Conservation (phyloP, 768 basidiomycete genomes). For the Ephemerocybe angulata region DNA sequence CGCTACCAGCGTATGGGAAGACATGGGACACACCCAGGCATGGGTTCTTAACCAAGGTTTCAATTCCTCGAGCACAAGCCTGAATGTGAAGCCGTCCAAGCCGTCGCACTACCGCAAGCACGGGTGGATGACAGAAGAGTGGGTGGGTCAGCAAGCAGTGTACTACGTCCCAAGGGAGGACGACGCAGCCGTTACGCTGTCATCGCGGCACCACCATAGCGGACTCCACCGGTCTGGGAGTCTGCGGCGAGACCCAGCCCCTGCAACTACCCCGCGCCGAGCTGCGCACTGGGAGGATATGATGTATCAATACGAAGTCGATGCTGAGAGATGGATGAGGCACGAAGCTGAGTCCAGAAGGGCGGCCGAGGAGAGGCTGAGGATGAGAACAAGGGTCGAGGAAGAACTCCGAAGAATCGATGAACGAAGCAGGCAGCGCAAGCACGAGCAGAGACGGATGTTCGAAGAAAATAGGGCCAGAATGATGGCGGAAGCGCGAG, state of each 20-base stretch:
- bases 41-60: conserved; percentile 56
- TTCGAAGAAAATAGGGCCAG: conserved; percentile 45
- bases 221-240: conserved; percentile 12
- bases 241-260: conserved; percentile 7
- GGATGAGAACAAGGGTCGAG: conserved; percentile 43
- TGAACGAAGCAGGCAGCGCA: conserved; percentile 44
- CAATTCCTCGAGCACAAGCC: not conserved
- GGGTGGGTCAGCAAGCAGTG: conserved; percentile 52
- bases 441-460: conserved; percentile 46
- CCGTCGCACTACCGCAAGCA: conserved; percentile 33
- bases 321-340: conserved; percentile 51
- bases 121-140: conserved; percentile 54
- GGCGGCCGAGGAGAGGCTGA: conserved; percentile 43
- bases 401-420: conserved; percentile 57
- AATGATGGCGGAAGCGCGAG: conserved; percentile 30
- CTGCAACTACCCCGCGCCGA: not conserved
- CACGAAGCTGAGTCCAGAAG: conserved; percentile 45
- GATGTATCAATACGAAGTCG: conserved; percentile 47
- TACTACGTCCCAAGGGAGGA: not conserved
- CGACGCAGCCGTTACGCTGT: conserved; percentile 33
- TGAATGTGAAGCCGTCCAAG: not conserved
- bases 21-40: conserved; percentile 41
- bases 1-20: conserved; percentile 32
- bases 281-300: conserved; percentile 43
- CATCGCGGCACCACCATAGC: conserved; percentile 5